Percentiles rank a stretch among this genome's conserved stretches.
Evolutionary conservation across 257 asterid species (phyloP).

Genomic region (Leptodermis oblonga): DNA sequence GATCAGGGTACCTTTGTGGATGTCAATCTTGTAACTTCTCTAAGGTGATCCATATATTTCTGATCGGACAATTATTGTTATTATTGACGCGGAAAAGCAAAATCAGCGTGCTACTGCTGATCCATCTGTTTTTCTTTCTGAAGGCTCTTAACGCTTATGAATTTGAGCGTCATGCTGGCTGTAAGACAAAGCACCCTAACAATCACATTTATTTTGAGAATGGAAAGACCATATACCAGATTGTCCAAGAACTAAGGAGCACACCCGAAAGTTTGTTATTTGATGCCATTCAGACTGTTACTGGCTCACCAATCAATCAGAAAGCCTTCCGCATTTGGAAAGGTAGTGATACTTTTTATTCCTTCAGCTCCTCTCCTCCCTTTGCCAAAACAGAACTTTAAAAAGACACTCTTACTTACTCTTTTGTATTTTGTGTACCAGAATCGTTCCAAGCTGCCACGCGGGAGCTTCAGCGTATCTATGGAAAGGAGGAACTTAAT

Average conservation of each 20-base stretch:
- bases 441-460: conserved; percentile 96
- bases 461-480: conserved; percentile 87
- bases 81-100: neutral
- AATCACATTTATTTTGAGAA: conserved; percentile 88
- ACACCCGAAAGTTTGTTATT: conserved; percentile 70
- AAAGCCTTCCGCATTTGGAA: conserved; percentile 93
- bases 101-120: neutral
- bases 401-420: neutral
- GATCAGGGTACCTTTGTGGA: conserved; percentile 87
- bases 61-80: neutral
- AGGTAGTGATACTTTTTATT: conserved; percentile 40
- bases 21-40: conserved; percentile 80
- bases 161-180: conserved; percentile 91
- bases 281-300: conserved; percentile 72
- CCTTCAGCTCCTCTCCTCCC: neutral
- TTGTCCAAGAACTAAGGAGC: conserved; percentile 89
- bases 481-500: conserved; percentile 84
- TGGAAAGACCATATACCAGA: conserved; percentile 89
- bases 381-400: neutral
- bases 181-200: conserved; percentile 95
- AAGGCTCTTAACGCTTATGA: conserved; percentile 90
- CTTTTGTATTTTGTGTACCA: conserved; percentile 23
- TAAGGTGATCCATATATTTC: conserved; percentile 44
- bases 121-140: conserved; percentile 3
- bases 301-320: conserved; percentile 90